phyloP scores from a whole-genome alignment of 2,329 filamentous ascomycete species.

The Colletotrichum sp. region DNA sequence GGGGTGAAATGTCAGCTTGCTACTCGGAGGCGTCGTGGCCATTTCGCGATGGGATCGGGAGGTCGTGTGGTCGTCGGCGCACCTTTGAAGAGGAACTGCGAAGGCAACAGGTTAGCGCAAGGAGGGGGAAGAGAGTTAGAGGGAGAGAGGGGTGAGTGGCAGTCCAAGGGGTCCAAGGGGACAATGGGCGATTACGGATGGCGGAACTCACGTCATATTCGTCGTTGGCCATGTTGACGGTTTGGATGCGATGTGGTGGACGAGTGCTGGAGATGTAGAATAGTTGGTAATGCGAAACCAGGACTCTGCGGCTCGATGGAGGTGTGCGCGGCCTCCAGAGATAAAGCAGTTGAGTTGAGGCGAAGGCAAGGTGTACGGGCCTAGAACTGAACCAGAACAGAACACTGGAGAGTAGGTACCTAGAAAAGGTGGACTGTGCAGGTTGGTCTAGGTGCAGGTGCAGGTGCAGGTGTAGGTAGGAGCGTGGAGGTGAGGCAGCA shows the following conservation, averaged over 20 bases:
- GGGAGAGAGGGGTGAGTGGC: constrained; percentile 21
- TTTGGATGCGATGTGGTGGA: constrained; percentile 24
- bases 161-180: background rate
- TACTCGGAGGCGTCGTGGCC: background rate
- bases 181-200: background rate
- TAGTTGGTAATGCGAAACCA: constrained; percentile 25
- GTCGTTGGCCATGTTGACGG: constrained; percentile 92
- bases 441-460: background rate
- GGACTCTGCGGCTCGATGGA: constrained; percentile 13
- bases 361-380: constrained; percentile 19
- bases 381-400: constrained; percentile 20
- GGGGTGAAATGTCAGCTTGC: constrained; percentile 32
- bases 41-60: constrained; percentile 6
- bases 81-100: constrained; percentile 99
- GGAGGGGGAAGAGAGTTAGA: constrained; percentile 26
- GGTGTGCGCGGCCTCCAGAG: constrained; percentile 20
- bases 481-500: constrained; percentile 2
- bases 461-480: background rate
- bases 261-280: constrained; percentile 26
- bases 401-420: constrained; percentile 4
- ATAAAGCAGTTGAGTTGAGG: constrained; percentile 22
- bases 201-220: constrained; percentile 90
- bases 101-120: constrained; percentile 21
- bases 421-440: background rate
- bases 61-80: constrained; percentile 34